phyloP scores from a whole-genome alignment of 805 yeast species.

The Metschnikowia reukaufii region DNA sequence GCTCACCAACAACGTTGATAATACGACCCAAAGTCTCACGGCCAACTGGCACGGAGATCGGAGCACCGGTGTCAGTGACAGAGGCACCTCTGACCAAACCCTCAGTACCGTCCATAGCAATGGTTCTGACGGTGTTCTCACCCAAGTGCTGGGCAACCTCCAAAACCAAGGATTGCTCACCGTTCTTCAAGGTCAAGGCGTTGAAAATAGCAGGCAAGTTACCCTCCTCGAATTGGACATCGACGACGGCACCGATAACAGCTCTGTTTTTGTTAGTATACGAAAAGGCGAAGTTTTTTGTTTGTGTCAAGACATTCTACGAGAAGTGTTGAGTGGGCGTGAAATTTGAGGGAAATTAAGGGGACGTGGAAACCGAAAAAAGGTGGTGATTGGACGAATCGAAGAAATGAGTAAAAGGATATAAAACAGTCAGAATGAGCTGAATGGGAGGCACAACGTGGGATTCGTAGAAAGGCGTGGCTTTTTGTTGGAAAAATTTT shows the following conservation, averaged over 20 bases:
- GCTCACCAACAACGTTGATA: slow-evolving; percentile 98
- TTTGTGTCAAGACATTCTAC: too few relatives aligned
- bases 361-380: too few relatives aligned
- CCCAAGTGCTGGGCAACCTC: slow-evolving; percentile 99
- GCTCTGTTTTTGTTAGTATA: slow-evolving; percentile 60
- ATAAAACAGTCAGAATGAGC: too few relatives aligned
- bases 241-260: slow-evolving; percentile 99
- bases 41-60: slow-evolving; percentile 99
- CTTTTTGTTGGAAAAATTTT: too few relatives aligned
- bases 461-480: too few relatives aligned
- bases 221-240: slow-evolving; percentile 97
- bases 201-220: slow-evolving; percentile 95
- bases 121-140: slow-evolving; percentile 99
- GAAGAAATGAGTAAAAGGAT: too few relatives aligned
- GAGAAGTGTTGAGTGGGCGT: too few relatives aligned
- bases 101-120: slow-evolving; percentile 99
- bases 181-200: slow-evolving; percentile 86
- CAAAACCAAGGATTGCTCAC: slow-evolving; percentile 78
- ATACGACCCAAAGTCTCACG: slow-evolving; percentile 99
- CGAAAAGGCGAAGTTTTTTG: too few relatives aligned
- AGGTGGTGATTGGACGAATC: too few relatives aligned
- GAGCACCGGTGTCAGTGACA: slow-evolving; percentile 95
- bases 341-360: too few relatives aligned
- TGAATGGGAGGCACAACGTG: too few relatives aligned
- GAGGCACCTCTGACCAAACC: slow-evolving; percentile 97